Evolutionary conservation across 768 basidiomycete genomes (phyloP).

Genomic region (Calocera cornea): DNA sequence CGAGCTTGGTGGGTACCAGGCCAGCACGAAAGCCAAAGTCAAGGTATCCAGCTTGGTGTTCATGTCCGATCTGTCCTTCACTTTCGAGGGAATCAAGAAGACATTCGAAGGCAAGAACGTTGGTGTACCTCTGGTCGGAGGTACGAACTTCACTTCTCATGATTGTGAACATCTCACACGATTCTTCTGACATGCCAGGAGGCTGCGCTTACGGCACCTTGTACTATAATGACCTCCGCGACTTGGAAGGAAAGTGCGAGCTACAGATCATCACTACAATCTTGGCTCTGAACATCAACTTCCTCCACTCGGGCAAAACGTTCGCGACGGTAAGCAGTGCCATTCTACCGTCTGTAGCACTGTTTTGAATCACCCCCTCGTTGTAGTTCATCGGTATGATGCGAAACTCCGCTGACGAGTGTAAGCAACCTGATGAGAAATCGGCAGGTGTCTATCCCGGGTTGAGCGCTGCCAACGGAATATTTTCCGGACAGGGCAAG

Average conservation of each 20-base stretch:
- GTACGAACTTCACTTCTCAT: neutral
- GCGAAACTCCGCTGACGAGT: neutral
- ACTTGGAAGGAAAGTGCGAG: neutral
- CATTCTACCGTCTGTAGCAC: neutral
- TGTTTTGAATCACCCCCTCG: neutral
- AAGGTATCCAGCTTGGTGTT: neutral
- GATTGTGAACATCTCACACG: neutral
- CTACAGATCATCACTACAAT: neutral
- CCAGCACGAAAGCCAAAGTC: neutral
- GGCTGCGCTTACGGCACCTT: neutral
- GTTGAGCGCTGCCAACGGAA: neutral
- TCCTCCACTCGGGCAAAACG: neutral
- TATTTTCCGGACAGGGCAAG: neutral
- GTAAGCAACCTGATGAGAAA: neutral
- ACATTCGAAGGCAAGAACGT: neutral
- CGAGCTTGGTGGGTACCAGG: neutral
- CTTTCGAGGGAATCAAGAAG: neutral
- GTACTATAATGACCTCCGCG: neutral
- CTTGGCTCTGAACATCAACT: conserved; percentile 1
- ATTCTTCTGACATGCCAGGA: neutral
- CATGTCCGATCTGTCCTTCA: neutral
- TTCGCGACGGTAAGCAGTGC: neutral
- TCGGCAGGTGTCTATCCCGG: neutral
- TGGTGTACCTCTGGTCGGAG: neutral
- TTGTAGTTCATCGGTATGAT: neutral